Evolutionary conservation across 2,329 filamentous ascomycete species (phyloP), one percentile per base, ranked within the genome.

Genomic region (Fusarium fracticaudum): DNA sequence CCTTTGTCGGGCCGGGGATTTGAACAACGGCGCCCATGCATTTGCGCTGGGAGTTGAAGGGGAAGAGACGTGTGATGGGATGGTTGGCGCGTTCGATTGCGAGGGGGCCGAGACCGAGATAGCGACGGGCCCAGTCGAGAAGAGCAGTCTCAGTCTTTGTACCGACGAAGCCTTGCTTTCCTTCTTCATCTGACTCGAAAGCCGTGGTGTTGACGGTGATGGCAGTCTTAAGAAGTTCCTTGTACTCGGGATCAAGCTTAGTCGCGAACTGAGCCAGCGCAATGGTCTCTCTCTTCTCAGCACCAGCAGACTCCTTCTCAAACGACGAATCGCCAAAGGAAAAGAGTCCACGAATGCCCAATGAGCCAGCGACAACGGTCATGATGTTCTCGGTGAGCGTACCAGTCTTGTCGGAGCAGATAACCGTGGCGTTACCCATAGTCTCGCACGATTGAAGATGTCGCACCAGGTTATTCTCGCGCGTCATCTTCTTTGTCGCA

Each of bases 391-490:
- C 91, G 0, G 82, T 83, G 4, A 83, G 68, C 1, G 81, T 83
- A 11, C 81, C 81, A 0, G 81, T 83, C 74, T 83, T 83, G 60
- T 94, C 93, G 6, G 92, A 95, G 82, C 93, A 95, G 53, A 95
- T 92, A 0, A 92, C 92, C 3, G 90, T 91, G 3, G 90, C 90
- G 72, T 92, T 92, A 9, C 91, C 91, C 91, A 93, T 93, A 7
- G 90, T 92, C 78, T 93, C 91, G 79, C 91, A 93, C 64, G 91
- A 91, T 64, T 90, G 87, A 14, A 93, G 84, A 54, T 91, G 85
- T 69, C 91, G 89, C 9, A 93, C 91, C 48, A 93, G 80, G 71
- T 93, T 93, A 81, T 92, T 92, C 81, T 93, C 91, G 75, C 90
- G 91, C 9, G 92, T 83, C 88, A 93, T 91, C 57, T 89, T 86